Conservation (phyloP, 2,329 filamentous ascomycete species). For the Leptographium wingfieldii region DNA sequence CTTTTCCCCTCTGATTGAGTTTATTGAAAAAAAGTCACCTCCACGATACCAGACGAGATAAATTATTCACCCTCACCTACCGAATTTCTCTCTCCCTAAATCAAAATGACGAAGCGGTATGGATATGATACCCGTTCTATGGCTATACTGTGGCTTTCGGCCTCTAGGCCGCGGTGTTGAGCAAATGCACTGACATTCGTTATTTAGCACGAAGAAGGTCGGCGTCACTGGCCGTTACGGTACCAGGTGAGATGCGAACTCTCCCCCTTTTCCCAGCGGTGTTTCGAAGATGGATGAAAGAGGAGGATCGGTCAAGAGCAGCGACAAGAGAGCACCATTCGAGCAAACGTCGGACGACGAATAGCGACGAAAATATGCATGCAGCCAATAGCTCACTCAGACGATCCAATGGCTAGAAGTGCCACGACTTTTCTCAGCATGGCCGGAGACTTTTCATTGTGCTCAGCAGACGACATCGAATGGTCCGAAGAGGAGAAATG, state of each 20-base stretch:
- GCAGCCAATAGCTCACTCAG: neutral
- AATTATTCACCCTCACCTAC: conserved; percentile 6
- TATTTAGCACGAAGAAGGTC: conserved; percentile 77
- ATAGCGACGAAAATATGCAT: neutral
- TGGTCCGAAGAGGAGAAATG: neutral
- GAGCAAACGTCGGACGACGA: neutral
- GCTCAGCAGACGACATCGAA: neutral
- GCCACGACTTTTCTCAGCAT: neutral
- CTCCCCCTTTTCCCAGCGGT: neutral
- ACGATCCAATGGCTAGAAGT: neutral
- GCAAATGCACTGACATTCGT: conserved; percentile 8
- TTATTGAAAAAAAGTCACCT: neutral
- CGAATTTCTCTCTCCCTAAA: neutral
- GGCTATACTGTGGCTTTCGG: too few species aligned
- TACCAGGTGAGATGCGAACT: conserved; percentile 14
- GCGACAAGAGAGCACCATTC: neutral
- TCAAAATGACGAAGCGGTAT: conserved; percentile 70
- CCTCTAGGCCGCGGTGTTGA: neutral
- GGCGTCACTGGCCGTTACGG: conserved; percentile 72
- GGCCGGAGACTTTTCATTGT: neutral
- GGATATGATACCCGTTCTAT: neutral
- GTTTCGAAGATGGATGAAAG: neutral
- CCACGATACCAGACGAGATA: conserved; percentile 3
- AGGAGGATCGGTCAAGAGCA: neutral
- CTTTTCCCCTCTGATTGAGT: neutral